These are phyloP conservation scores for Ceratocystis cubensis DNA, from an alignment of 2,329 filamentous ascomycete genomes.

Conservation along the genomic window DNA sequence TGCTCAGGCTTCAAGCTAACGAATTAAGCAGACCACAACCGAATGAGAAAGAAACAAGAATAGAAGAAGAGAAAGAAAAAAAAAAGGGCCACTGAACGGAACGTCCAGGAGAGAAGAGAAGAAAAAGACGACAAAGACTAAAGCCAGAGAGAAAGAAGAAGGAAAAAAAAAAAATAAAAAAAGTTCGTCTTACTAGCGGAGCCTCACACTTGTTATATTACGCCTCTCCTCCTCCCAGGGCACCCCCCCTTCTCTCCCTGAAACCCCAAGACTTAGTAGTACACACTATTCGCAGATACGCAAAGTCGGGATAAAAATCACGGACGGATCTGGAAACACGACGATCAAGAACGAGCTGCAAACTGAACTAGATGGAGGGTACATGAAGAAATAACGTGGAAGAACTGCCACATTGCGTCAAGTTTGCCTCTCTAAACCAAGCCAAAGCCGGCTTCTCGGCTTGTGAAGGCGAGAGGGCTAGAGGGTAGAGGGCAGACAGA, in stretches of 20 bases:
- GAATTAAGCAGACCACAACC: not conserved
- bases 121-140: not conserved
- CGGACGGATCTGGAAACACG: conserved; percentile 3
- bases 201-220: not conserved
- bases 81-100: not conserved
- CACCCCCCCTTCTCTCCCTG: not conserved
- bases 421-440: too few relatives aligned
- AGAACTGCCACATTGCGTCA: too few relatives aligned
- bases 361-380: too few relatives aligned
- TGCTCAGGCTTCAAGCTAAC: not conserved
- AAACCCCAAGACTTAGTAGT: not conserved
- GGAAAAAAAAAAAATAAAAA: not conserved
- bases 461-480: too few relatives aligned
- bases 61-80: not conserved
- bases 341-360: not conserved
- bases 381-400: too few relatives aligned
- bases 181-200: not conserved
- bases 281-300: not conserved
- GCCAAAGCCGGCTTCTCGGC: too few relatives aligned
- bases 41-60: not conserved
- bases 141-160: not conserved
- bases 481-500: too few relatives aligned
- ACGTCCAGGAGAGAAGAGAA: too few relatives aligned
- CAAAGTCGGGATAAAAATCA: not conserved
- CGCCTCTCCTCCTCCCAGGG: not conserved